Evolutionary conservation across 148 eudicot species (phyloP).

Genomic region (Camellia granthamiana): DNA sequence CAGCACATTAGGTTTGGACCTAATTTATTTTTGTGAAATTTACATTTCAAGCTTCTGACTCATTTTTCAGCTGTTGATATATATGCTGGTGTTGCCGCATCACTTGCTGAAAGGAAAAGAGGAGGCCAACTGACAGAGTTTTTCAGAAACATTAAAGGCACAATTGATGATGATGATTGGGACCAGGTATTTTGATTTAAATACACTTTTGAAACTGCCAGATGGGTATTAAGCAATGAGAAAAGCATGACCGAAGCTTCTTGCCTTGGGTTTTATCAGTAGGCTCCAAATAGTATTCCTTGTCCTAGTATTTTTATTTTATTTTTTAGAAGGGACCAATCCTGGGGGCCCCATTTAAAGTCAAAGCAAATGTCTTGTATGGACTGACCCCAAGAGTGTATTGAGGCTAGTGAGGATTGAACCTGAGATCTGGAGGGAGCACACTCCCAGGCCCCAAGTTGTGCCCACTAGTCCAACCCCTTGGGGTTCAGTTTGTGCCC

Average conservation of each 20-base stretch:
- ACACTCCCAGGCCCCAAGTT: too few species aligned
- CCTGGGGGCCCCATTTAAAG: too few species aligned
- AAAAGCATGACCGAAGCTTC: background rate
- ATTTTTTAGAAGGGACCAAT: too few species aligned
- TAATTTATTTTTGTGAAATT: slow-evolving; percentile 7
- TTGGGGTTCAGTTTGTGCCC: too few species aligned
- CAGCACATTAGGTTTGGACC: background rate
- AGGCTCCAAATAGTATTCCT: background rate
- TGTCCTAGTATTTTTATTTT: too few species aligned
- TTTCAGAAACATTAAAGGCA: slow-evolving; percentile 85
- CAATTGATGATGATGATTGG: slow-evolving; percentile 90
- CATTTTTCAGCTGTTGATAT: slow-evolving; percentile 78
- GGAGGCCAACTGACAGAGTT: slow-evolving; percentile 90
- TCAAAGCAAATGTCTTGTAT: too few species aligned
- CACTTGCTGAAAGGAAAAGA: slow-evolving; percentile 96
- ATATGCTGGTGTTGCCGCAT: slow-evolving; percentile 98
- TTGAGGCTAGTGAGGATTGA: too few species aligned
- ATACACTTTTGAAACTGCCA: background rate
- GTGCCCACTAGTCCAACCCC: too few species aligned
- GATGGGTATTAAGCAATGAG: background rate
- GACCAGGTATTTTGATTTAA: slow-evolving; percentile 61
- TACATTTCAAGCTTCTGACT: slow-evolving; percentile 19
- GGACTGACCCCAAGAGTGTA: too few species aligned
- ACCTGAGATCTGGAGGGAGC: too few species aligned
- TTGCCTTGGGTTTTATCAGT: background rate